Conservation (phyloP, 2,329 filamentous ascomycete genomes). For the Pyrenophora seminiperda region DNA sequence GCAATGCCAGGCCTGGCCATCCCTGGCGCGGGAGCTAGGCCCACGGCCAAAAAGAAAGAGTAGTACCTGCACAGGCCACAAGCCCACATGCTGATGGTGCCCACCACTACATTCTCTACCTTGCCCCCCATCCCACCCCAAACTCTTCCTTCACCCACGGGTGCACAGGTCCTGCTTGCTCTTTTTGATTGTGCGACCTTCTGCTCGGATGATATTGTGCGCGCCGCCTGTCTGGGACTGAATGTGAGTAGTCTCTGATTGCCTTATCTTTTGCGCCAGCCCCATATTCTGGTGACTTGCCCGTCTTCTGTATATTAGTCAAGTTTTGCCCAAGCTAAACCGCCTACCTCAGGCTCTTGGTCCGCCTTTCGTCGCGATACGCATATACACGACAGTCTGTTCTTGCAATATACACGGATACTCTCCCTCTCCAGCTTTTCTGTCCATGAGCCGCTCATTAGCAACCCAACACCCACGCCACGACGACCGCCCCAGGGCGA, state of each 20-base stretch:
- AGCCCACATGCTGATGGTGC: slow-evolving; percentile 17
- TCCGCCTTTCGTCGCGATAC: slow-evolving; percentile 13
- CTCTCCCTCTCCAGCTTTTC: slow-evolving; percentile 23
- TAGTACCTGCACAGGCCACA: slow-evolving; percentile 41
- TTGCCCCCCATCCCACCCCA: slow-evolving; percentile 19
- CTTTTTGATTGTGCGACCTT: slow-evolving; percentile 33
- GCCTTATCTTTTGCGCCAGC: slow-evolving; percentile 43
- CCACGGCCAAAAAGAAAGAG: slow-evolving; percentile 39
- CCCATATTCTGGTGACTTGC: slow-evolving; percentile 27
- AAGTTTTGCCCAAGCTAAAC: slow-evolving; percentile 33
- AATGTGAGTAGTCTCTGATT: slow-evolving; percentile 32
- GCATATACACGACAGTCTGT: slow-evolving; percentile 6
- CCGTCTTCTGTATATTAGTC: slow-evolving; percentile 39
- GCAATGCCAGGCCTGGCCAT: slow-evolving; percentile 34
- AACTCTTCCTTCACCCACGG: slow-evolving; percentile 30
- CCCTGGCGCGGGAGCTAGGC: slow-evolving; percentile 45
- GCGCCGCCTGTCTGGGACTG: slow-evolving; percentile 29
- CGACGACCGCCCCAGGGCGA: slow-evolving; percentile 36
- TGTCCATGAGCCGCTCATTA: slow-evolving; percentile 40
- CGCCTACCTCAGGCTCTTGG: slow-evolving; percentile 17
- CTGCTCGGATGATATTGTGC: slow-evolving; percentile 41
- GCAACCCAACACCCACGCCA: slow-evolving; percentile 28
- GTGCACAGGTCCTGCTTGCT: slow-evolving; percentile 27
- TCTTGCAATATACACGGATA: slow-evolving; percentile 13
- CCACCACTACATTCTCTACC: slow-evolving; percentile 5